Conservation (phyloP, 371 early-diverging fungal genomes). For the Rhizopus arrhizus region DNA sequence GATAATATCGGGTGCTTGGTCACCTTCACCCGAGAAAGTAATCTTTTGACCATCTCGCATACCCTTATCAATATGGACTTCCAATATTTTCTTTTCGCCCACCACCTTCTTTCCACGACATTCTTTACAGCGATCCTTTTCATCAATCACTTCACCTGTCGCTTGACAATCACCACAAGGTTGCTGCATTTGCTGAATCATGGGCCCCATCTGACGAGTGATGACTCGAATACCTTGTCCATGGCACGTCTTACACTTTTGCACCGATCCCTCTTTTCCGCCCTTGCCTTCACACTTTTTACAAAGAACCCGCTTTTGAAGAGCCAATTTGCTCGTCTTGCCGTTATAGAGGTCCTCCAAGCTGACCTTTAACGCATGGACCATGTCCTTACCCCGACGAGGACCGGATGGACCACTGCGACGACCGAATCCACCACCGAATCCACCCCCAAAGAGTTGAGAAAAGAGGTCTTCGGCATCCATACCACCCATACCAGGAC, state of each 20-base stretch:
- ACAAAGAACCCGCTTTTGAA: conserved; percentile 87
- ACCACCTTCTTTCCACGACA: conserved; percentile 88
- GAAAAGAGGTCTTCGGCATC: conserved; percentile 60
- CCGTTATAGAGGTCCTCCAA: conserved; percentile 96
- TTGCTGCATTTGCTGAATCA: conserved; percentile 97
- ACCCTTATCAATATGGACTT: conserved; percentile 88
- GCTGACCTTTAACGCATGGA: conserved; percentile 78
- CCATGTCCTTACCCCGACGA: conserved; percentile 75
- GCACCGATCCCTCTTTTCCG: conserved; percentile 70
- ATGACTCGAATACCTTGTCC: conserved; percentile 86
- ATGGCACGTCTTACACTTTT: conserved; percentile 73
- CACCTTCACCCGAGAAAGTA: conserved; percentile 89
- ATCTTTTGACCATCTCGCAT: conserved; percentile 95
- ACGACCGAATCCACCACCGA: conserved; percentile 56
- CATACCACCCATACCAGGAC: conserved; percentile 57
- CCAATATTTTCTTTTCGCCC: conserved; percentile 80
- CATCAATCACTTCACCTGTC: conserved; percentile 85
- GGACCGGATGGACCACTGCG: conserved; percentile 63
- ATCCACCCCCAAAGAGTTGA: conserved; percentile 61
- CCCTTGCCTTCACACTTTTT: conserved; percentile 81
- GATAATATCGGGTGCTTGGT: conserved; percentile 74
- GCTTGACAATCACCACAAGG: conserved; percentile 90
- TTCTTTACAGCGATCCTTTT: conserved; percentile 85
- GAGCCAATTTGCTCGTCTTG: conserved; percentile 85
- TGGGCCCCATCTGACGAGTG: conserved; percentile 94